Evolutionary conservation across 306 rosid species (phyloP).

Genomic region (Argentina anserina): DNA sequence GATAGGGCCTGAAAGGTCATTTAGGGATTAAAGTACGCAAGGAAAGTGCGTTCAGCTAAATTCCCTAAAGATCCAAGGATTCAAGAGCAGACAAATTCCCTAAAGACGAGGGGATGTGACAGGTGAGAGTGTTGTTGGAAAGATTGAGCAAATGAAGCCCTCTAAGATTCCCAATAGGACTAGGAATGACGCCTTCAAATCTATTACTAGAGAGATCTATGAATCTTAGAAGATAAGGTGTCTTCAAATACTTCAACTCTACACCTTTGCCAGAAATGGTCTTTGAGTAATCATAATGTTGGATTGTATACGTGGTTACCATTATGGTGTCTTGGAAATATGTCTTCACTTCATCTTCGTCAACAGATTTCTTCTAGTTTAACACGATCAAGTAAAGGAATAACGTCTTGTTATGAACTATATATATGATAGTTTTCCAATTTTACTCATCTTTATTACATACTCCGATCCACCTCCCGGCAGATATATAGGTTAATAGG

Average conservation of each 20-base stretch:
- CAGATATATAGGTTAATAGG: too few species aligned
- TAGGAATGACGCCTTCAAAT: constrained; percentile 12
- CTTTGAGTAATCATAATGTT: background rate
- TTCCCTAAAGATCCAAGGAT: constrained; percentile 3
- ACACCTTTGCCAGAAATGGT: constrained; percentile 4
- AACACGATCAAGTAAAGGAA: too few species aligned
- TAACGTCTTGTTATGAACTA: too few species aligned
- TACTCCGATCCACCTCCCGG: too few species aligned
- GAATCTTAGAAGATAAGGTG: background rate
- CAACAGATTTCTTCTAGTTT: background rate
- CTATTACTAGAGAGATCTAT: constrained; percentile 7
- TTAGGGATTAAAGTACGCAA: background rate
- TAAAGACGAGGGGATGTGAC: constrained; percentile 10
- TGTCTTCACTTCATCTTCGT: background rate
- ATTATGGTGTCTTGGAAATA: background rate
- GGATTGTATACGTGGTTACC: background rate
- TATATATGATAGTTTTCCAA: too few species aligned
- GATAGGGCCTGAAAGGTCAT: background rate
- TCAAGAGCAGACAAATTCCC: constrained; percentile 8
- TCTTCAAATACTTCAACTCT: background rate
- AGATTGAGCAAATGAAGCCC: constrained; percentile 3
- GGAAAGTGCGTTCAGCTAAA: constrained; percentile 6
- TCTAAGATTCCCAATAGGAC: background rate
- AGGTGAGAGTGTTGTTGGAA: background rate
- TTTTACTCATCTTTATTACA: too few species aligned